These are phyloP conservation scores for Colletotrichum magnum DNA, from an alignment of 2,329 filamentous ascomycete genomes.

Conservation along the genomic window DNA sequence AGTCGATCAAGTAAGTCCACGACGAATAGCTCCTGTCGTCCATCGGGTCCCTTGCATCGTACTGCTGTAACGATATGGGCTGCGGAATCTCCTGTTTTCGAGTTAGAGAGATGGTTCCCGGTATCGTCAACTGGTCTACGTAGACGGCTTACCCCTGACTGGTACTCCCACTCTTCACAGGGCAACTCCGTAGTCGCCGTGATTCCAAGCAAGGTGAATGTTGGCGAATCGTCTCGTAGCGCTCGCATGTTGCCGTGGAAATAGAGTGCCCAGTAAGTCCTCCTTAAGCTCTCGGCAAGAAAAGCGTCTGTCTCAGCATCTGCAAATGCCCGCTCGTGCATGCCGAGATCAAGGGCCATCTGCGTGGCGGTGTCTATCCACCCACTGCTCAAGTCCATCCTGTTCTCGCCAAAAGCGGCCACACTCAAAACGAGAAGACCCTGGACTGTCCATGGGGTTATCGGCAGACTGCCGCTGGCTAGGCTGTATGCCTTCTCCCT, in stretches of 20 bases:
- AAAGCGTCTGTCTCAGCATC: constrained; percentile 51
- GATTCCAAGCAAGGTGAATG: constrained; percentile 47
- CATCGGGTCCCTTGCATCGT: constrained; percentile 53
- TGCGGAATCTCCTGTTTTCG: constrained; percentile 50
- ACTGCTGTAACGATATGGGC: constrained; percentile 51
- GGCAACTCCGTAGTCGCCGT: constrained; percentile 53
- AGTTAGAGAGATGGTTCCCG: constrained; percentile 2
- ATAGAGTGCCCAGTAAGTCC: constrained; percentile 58
- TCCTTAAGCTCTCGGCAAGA: constrained; percentile 56
- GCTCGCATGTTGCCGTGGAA: constrained; percentile 46
- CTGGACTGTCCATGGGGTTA: constrained; percentile 51
- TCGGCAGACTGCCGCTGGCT: constrained; percentile 50
- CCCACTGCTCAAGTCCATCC: constrained; percentile 46
- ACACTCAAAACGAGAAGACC: constrained; percentile 50
- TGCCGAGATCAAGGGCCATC: constrained; percentile 51
- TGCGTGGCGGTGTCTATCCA: constrained; percentile 48
- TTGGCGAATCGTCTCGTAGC: constrained; percentile 42
- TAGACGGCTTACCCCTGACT: constrained; percentile 52
- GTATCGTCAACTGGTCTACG: too few relatives aligned
- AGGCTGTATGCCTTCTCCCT: constrained; percentile 49
- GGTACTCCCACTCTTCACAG: constrained; percentile 58
- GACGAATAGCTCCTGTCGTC: constrained; percentile 54
- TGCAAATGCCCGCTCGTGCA: constrained; percentile 51
- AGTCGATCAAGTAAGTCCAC: constrained; percentile 54
- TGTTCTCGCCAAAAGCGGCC: constrained; percentile 49